phyloP scores from a whole-genome alignment of 345 rosid species.

The Eucalyptus curtisii region DNA sequence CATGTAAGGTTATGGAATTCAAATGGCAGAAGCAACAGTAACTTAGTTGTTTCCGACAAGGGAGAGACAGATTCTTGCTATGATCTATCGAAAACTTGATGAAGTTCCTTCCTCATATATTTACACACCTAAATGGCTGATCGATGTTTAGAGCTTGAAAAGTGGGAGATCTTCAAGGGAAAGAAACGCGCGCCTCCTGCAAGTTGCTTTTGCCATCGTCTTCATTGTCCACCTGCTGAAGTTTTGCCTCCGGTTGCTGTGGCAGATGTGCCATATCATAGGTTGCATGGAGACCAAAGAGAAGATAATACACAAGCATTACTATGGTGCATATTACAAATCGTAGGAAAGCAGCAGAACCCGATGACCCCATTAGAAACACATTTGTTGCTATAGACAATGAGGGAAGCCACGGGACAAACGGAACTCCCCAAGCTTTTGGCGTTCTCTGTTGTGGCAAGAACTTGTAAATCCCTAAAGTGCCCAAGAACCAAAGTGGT shows the following conservation, averaged over 20 bases:
- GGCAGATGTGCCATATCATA: constrained; percentile 47
- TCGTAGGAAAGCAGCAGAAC: constrained; percentile 22
- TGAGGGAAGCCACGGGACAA: constrained; percentile 65
- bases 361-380: constrained; percentile 51
- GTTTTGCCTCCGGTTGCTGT: not conserved
- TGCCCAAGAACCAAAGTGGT: constrained; percentile 45
- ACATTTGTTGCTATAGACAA: constrained; percentile 47
- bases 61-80: not conserved
- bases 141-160: not conserved
- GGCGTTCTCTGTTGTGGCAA: constrained; percentile 49
- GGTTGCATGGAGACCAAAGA: constrained; percentile 56
- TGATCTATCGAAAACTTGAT: not conserved
- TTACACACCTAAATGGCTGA: not conserved
- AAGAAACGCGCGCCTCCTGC: not conserved
- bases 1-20: not conserved
- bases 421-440: constrained; percentile 57
- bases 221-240: not conserved
- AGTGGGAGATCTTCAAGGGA: not conserved
- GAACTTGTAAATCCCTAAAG: constrained; percentile 18
- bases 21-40: not conserved
- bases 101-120: not conserved
- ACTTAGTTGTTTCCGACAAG: not conserved
- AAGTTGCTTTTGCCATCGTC: not conserved
- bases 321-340: constrained; percentile 38
- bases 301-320: constrained; percentile 40